A percentile compares a stretch with the other conserved stretches of the same genome.
Evolutionary conservation across 2,329 filamentous ascomycete genomes (phyloP).

Genomic region (Pestalotiopsis sp.): DNA sequence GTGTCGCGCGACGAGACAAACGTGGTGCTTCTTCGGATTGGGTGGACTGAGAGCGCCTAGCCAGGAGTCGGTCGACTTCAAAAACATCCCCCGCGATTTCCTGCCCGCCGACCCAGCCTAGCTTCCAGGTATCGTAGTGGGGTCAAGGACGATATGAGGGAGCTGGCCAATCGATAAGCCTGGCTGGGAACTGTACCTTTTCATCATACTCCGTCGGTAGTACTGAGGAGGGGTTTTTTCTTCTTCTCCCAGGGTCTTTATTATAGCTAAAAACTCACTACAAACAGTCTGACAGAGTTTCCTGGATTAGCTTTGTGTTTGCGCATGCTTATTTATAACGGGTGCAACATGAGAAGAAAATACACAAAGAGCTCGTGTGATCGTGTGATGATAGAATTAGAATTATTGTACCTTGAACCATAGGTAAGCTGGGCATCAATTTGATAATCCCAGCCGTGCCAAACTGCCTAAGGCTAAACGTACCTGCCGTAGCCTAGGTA

Average conservation of each 20-base stretch:
- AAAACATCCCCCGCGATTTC: slow-evolving; percentile 2
- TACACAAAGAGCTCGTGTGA: too few relatives aligned
- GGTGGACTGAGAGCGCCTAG: not conserved
- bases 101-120: not conserved
- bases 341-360: too few relatives aligned
- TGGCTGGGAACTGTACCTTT: not conserved
- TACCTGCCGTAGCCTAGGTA: not conserved
- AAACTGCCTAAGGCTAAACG: not conserved
- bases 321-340: too few relatives aligned
- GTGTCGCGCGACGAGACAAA: not conserved
- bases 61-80: not conserved
- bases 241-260: too few relatives aligned
- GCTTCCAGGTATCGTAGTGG: not conserved
- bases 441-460: not conserved
- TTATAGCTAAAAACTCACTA: too few relatives aligned
- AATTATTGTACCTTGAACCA: too few relatives aligned
- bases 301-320: too few relatives aligned
- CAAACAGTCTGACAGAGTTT: too few relatives aligned
- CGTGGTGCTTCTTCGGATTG: not conserved
- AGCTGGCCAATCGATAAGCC: not conserved
- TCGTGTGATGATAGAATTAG: too few relatives aligned
- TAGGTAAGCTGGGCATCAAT: too few relatives aligned
- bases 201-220: too few relatives aligned
- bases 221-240: too few relatives aligned
- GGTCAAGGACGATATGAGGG: not conserved